A percentile compares a stretch with the other conserved stretches of the same genome.
Conservation (phyloP, 345 rosid genomes). For the Gossypium arboreum region DNA sequence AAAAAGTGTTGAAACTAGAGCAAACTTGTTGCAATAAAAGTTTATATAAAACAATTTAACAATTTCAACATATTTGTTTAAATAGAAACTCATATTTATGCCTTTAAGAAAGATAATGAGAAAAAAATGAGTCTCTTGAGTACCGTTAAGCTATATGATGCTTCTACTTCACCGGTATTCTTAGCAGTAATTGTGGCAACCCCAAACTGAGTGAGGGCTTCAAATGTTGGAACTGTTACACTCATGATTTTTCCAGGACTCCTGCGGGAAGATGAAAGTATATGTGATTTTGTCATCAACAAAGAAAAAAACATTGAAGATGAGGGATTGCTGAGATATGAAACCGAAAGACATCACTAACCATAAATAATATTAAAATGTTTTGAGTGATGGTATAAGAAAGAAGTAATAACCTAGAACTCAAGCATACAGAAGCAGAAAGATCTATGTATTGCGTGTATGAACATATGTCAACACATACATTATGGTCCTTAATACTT, state of each 20-base stretch:
- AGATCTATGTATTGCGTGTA: neutral
- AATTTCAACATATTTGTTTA: neutral
- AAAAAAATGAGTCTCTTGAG: neutral
- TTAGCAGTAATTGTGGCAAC: conserved; percentile 62
- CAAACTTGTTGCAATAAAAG: neutral
- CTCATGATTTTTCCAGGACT: conserved; percentile 85
- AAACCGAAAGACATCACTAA: neutral
- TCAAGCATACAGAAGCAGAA: neutral
- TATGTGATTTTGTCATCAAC: neutral
- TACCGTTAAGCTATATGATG: conserved; percentile 93
- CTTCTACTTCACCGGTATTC: conserved; percentile 86
- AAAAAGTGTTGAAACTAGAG: conserved; percentile 1
- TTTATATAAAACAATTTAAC: neutral
- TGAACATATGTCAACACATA: neutral
- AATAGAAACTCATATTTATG: neutral
- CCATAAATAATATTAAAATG: neutral
- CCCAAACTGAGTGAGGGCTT: conserved; percentile 86
- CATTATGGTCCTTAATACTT: neutral
- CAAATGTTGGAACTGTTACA: conserved; percentile 73
- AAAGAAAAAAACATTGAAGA: conserved; percentile 1
- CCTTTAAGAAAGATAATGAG: neutral
- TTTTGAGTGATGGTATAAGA: too few relatives aligned
- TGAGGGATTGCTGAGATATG: neutral
- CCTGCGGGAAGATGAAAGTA: conserved; percentile 34
- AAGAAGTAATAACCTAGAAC: neutral